Evolutionary conservation across 768 basidiomycete species (phyloP), one percentile per base, ranked within the genome.

Genomic region (Podaxis sp.): DNA sequence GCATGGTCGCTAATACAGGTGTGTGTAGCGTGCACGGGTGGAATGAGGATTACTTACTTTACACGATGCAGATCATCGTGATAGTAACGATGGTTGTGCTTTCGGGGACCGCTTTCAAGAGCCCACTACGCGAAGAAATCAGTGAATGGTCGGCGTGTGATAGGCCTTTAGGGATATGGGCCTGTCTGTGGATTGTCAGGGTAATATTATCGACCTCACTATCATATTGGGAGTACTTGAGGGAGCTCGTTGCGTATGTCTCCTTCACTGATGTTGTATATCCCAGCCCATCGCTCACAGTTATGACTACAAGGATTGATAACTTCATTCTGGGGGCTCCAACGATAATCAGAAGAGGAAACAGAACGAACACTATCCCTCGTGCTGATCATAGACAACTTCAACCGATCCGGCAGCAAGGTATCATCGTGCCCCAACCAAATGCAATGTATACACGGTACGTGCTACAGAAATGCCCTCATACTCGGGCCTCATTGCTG

Each of bases 141-240:
- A 80, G 77, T 53, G 89, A 91, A 73, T 88, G 88, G 79, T 66
- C 74, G 25, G 86, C 86, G 0, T 91, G 89, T 65, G 78, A 78
- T 49, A 80, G 84, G 17, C 89, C 89, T 7, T 71, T 91, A 25
- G 89, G 90, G 5, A 74, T 78, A 2, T 91, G 89, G 89, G 82
- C 86, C 56, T 77, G 79, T 38, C 74, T 91, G 4, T 91, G 89
- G 89, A 70, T 86, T 25, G 74, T 79, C 19, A 78, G 86, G 56
- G 82, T 82, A 1, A 69, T 77, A 11, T 67, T 89, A 38, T 82
- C 84, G 8, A 75, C 79, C 40, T 66, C 69, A 27, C 67, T 89
- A 56, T 76, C 83, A 1, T 80, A 80, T 64, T 90, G 88, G 88
- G 81, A 82, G 46, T 90, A 79, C 68, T 61, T 69, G 66, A 69